These are phyloP conservation scores for Cladobotryum mycophilum DNA, from an alignment of 2,329 filamentous ascomycete genomes.

Conservation along the genomic window DNA sequence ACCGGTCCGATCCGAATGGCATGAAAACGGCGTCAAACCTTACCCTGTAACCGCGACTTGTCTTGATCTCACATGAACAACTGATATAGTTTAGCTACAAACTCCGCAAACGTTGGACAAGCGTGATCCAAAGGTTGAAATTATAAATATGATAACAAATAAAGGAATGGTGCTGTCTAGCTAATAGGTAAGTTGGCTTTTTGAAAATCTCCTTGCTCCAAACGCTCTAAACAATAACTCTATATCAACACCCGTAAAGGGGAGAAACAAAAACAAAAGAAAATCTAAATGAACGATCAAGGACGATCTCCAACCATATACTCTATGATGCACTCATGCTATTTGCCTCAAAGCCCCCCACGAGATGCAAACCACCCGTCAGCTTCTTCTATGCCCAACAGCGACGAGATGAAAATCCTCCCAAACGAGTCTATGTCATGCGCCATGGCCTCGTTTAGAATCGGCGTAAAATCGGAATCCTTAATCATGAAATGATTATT, in stretches of 20 bases:
- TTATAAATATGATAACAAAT: too few species aligned
- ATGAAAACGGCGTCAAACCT: not conserved
- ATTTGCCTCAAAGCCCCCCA: slow-evolving; percentile 12
- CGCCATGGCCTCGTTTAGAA: slow-evolving; percentile 31
- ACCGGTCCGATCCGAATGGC: slow-evolving; percentile 1
- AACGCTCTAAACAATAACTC: too few species aligned
- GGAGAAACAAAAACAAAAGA: not conserved
- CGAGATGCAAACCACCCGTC: slow-evolving; percentile 27
- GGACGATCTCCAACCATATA: too few species aligned
- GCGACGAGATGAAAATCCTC: slow-evolving; percentile 26
- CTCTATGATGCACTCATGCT: too few species aligned
- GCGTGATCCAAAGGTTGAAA: too few species aligned
- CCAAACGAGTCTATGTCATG: slow-evolving; percentile 40
- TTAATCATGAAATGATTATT: slow-evolving; percentile 30
- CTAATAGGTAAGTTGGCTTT: too few species aligned
- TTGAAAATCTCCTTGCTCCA: too few species aligned
- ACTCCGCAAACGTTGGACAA: too few species aligned
- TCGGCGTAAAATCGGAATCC: slow-evolving; percentile 20
- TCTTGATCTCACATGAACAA: too few species aligned
- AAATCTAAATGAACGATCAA: too few species aligned
- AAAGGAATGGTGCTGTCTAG: too few species aligned
- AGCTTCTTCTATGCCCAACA: slow-evolving; percentile 27
- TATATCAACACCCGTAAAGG: not conserved
- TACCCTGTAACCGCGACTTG: not conserved
- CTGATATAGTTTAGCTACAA: too few species aligned